Base-by-base conservation (phyloP, 768 basidiomycete genomes). In the Boletus bicolor region DNA sequence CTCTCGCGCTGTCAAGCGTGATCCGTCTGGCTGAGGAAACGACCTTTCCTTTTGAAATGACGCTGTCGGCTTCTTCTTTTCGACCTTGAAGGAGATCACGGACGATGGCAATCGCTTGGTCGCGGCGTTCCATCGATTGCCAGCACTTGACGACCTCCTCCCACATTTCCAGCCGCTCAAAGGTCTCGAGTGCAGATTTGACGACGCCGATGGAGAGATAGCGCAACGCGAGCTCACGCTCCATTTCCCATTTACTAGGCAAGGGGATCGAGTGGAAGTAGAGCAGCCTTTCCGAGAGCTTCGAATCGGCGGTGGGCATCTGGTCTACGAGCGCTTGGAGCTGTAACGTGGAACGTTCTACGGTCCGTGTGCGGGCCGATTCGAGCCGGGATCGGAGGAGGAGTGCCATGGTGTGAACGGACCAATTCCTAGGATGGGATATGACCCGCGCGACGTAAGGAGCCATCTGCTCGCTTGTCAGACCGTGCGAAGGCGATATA, bases 151-250 rank as follows among this genome's bases (percentile, higher is more conserved):
- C 93, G 8, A 91, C 94, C 60, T 98, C 92, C 73, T 97, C 97
- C 95, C 95, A 99, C 93, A 98, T 93, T 74, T 98, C 94, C 57
- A 98, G 77, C 36, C 91, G 81, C 73, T 93, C 89, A 67, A 93
- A 98, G 53, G 98, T 95, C 70, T 90, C 95, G 47, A 98, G 76
- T 0, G 97, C 95, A 5, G 91, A 93, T 62, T 86, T 86, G 56
- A 90, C 79, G 53, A 96, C 93, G 15, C 97, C 97, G 47, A 98
- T 77, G 44, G 83, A 80, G 60, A 94, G 75, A 74, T 89, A 94
- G 51, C 92, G 82, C 61, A 79, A 71, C 1, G 93, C 97, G 24
- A 99, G 80, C 71, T 99, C 97, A 41, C 82, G 80, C 68, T 98
- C 92, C 77, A 98, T 81, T 65, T 91, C 91, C 97, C 97, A 99